These are phyloP conservation scores for Gardenia jasminoides DNA, from an alignment of 257 asterid genomes.

Conservation along the genomic window DNA sequence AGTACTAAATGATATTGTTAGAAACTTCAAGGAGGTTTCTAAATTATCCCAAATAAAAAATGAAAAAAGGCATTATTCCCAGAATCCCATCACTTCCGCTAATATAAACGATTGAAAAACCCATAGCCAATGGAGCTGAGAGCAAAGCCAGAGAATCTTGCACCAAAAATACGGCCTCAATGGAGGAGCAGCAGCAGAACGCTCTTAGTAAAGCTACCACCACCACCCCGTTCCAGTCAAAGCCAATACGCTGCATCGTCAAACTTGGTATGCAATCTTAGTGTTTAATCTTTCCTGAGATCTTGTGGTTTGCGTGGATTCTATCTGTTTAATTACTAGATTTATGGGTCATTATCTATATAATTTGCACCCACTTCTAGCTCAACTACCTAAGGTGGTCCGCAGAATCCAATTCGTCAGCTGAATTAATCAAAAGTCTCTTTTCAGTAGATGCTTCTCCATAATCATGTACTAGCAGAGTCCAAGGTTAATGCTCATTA, in stretches of 20 bases:
- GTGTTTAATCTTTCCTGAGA: too few species aligned
- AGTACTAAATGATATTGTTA: too few species aligned
- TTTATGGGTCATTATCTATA: background rate
- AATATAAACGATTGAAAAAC: background rate
- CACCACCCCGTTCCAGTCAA: slow-evolving; percentile 17
- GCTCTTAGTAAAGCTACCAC: background rate
- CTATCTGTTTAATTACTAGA: background rate
- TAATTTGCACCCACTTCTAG: background rate
- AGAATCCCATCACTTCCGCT: background rate
- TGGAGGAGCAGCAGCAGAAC: slow-evolving; percentile 11
- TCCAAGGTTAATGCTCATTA: background rate
- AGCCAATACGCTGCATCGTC: slow-evolving; percentile 70
- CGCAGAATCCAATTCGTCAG: background rate
- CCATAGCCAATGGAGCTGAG: background rate
- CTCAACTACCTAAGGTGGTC: background rate
- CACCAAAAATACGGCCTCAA: background rate
- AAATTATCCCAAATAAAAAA: too few species aligned
- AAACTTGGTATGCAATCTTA: slow-evolving; percentile 61
- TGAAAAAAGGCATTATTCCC: background rate
- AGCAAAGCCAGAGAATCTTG: background rate
- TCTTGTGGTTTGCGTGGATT: background rate
- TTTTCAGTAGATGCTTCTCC: background rate
- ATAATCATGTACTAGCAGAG: background rate
- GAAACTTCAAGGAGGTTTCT: too few species aligned
- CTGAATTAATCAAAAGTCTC: background rate